A percentile compares a stretch with the other conserved stretches of the same genome.
Evolutionary conservation across 768 basidiomycete genomes (phyloP).

Genomic region (Psilocybe sp.): DNA sequence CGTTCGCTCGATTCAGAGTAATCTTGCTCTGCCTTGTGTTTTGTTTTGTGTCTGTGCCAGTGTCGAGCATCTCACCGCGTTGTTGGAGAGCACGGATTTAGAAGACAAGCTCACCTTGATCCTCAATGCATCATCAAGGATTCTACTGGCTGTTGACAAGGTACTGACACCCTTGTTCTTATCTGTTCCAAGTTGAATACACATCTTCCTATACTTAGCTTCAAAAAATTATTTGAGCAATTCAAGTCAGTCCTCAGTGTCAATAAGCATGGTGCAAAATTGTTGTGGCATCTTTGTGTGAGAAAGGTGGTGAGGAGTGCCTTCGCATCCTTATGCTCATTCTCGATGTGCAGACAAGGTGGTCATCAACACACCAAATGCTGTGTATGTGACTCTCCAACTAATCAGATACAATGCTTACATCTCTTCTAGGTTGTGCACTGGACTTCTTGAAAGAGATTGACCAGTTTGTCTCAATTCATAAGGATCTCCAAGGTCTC

Average conservation of each 20-base stretch:
- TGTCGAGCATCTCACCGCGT: no score
- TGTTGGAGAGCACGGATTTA: no score
- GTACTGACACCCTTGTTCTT: no score
- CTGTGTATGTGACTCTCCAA: slow-evolving; percentile 17
- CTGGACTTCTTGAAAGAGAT: no score
- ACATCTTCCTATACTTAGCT: slow-evolving; percentile 11
- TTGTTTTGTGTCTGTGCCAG: no score
- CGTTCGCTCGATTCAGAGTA: no score
- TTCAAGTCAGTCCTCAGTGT: slow-evolving; percentile 18
- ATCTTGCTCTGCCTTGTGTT: no score
- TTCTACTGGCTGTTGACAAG: no score
- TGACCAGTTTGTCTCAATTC: no score
- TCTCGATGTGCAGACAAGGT: slow-evolving; percentile 28
- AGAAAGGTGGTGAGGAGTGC: background rate
- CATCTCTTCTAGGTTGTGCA: slow-evolving; percentile 19
- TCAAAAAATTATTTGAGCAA: slow-evolving; percentile 18
- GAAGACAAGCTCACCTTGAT: no score
- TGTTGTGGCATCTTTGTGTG: slow-evolving; percentile 1
- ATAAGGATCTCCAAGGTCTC: no score
- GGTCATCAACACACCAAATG: slow-evolving; percentile 34
- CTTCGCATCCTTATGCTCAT: slow-evolving; percentile 29
- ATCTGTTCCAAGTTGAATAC: background rate
- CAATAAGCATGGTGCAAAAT: slow-evolving; percentile 11
- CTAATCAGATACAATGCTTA: background rate
- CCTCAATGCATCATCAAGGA: no score